Conservation (phyloP, 1,284 basidiomycete genomes). For the Marasmius sp. region DNA sequence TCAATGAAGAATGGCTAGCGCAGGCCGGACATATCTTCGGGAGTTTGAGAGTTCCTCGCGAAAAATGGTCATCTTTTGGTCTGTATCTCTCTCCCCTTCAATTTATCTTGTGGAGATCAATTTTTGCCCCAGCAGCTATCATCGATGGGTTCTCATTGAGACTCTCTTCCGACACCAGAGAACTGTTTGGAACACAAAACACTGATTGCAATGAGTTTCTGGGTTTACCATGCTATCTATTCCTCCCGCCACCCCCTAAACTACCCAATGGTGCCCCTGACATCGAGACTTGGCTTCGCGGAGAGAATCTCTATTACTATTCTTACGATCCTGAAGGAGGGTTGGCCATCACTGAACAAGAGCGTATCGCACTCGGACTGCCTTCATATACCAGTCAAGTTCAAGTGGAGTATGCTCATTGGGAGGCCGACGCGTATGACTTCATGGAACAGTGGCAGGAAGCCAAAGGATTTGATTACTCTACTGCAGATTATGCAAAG, state of each 20-base stretch:
- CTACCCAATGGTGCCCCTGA: background rate
- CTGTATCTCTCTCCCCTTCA: no score
- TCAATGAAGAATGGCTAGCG: no score
- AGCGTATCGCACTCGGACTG: background rate
- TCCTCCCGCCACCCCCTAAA: background rate
- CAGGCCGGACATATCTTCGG: no score
- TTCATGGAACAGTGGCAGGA: background rate
- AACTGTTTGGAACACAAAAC: no score
- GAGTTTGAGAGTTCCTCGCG: no score
- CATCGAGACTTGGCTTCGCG: background rate
- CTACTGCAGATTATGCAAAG: background rate
- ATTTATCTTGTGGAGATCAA: no score
- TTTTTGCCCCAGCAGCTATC: no score
- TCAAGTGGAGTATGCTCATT: background rate
- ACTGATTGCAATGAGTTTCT: background rate
- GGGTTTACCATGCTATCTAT: background rate
- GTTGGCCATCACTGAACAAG: background rate
- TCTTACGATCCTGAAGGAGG: background rate
- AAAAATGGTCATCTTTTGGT: no score
- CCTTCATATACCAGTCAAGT: background rate
- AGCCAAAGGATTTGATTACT: background rate
- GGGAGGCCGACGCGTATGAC: background rate
- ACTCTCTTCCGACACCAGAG: no score
- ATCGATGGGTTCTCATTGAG: no score
- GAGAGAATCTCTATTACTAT: background rate